These are phyloP conservation scores for Lasiodiplodia gonubiensis DNA, from an alignment of 2,329 filamentous ascomycete genomes.

Conservation along the genomic window DNA sequence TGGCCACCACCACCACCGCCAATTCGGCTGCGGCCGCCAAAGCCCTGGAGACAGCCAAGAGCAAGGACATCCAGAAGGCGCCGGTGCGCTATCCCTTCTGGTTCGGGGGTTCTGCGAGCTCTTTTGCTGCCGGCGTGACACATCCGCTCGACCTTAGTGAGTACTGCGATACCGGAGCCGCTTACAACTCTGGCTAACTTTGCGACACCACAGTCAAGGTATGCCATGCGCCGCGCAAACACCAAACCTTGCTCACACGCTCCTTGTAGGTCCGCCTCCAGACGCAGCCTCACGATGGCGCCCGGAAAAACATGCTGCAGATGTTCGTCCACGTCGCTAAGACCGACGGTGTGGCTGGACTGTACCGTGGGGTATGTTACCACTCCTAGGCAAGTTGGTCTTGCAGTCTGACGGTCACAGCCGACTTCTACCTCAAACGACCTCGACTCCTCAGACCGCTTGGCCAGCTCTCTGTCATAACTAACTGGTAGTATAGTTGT, in stretches of 20 bases:
- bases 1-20: slow-evolving; percentile 17
- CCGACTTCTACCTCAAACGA: background rate
- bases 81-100: slow-evolving; percentile 64
- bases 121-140: slow-evolving; percentile 87
- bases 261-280: slow-evolving; percentile 77
- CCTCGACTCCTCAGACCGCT: slow-evolving; percentile 4
- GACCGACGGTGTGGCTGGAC: slow-evolving; percentile 74
- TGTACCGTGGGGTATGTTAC: slow-evolving; percentile 76
- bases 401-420: background rate
- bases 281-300: slow-evolving; percentile 74
- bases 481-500: slow-evolving; percentile 60
- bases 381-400: background rate
- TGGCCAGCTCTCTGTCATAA: background rate
- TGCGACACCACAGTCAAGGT: slow-evolving; percentile 50
- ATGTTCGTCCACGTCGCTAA: slow-evolving; percentile 84
- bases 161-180: slow-evolving; percentile 41
- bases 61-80: slow-evolving; percentile 48
- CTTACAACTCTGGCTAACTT: slow-evolving; percentile 38
- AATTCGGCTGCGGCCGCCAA: slow-evolving; percentile 49
- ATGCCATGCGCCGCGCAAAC: slow-evolving; percentile 30
- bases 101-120: slow-evolving; percentile 96
- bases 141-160: slow-evolving; percentile 91
- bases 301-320: slow-evolving; percentile 74
- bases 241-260: background rate
- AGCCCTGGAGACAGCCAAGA: slow-evolving; percentile 44